Evolutionary conservation across 73 alveolate genomes (phyloP), one percentile per base, ranked within the genome.

Genomic region (Paramecium caudatum): DNA sequence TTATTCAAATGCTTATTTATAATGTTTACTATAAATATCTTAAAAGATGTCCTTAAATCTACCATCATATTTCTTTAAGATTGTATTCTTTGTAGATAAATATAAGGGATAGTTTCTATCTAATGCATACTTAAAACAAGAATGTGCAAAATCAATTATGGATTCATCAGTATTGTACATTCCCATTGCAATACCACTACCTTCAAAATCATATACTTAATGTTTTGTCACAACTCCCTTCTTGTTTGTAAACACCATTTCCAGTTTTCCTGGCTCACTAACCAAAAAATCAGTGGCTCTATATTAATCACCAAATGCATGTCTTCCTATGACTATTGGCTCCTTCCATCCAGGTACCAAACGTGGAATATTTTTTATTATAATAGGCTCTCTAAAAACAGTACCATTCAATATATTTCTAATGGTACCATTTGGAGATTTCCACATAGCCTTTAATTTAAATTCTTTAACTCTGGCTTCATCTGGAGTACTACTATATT

Each of bases 271-370:
- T 15, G 95, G 94, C 46, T 91, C 92, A 48, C 91, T 47, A 41
- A 94, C 95, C 41, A 91, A 94, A 82, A 82, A 50, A 61, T 95
- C 97, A 16, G 97, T 94, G 63, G 98, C 98, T 87, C 93, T 91
- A 94, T 96, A 96, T 80, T 96, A 94, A 91, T 95, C 98, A 30
- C 97, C 99, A 90, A 90, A 94, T 49, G 97, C 98, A 92, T 96
- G 99, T 86, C 99, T 92, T 25, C 98, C 99, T 47, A 96, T 95
- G 25, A 96, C 82, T 78, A 96, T 95, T 1, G 99, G 99, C 55
- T 95, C 37, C 25, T 94, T 92, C 99, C 99, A 96, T 15, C 97
- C 97, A 46, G 99, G 98, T 8, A 96, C 98, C 7, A 92, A 90
- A 61, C 94, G 81, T 43, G 99, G 99, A 70, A 96, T 93, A 63